Evolutionary conservation across 2,329 filamentous ascomycete genomes (phyloP).

Genomic region (Pezicula radicicola): DNA sequence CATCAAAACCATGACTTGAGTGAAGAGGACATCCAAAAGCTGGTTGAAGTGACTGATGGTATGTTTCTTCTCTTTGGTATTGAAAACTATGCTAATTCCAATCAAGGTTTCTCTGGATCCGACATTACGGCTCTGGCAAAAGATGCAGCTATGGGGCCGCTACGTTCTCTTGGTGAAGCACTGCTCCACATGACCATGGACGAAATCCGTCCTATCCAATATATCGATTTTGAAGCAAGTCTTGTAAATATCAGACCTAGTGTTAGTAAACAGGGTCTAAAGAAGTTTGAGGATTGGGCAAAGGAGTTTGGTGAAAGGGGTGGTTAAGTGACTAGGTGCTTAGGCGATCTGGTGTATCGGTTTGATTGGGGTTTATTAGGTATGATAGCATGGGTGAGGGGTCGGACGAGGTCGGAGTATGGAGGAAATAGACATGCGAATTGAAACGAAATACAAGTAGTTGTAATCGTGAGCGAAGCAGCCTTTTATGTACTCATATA

Average conservation of each 20-base stretch:
- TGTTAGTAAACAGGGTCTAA: slow-evolving; percentile 79
- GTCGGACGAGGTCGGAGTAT: too few species aligned
- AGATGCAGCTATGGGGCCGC: slow-evolving; percentile 94
- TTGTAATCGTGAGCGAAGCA: too few species aligned
- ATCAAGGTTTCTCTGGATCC: slow-evolving; percentile 87
- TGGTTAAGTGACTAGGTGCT: slow-evolving; percentile 46
- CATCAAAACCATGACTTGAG: slow-evolving; percentile 72
- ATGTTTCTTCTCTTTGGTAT: slow-evolving; percentile 2
- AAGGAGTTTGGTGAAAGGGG: slow-evolving; percentile 89
- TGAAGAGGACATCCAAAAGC: slow-evolving; percentile 65
- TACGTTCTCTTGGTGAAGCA: slow-evolving; percentile 85
- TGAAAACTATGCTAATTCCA: slow-evolving; percentile 6
- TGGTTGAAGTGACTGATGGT: slow-evolving; percentile 76
- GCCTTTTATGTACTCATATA: too few species aligned
- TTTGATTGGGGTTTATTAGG: background rate
- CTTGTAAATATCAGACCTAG: slow-evolving; percentile 83
- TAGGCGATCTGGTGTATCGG: too few species aligned
- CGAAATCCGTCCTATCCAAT: slow-evolving; percentile 81
- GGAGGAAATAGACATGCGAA: too few species aligned
- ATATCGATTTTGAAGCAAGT: slow-evolving; percentile 82
- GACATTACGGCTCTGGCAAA: slow-evolving; percentile 97
- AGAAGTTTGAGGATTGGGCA: slow-evolving; percentile 93
- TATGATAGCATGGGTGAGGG: background rate
- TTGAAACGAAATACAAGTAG: too few species aligned
- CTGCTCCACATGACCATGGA: slow-evolving; percentile 91